Evolutionary conservation across 202 grass and related monocot species (phyloP).

Genomic region (Brachypodium distachyon): DNA sequence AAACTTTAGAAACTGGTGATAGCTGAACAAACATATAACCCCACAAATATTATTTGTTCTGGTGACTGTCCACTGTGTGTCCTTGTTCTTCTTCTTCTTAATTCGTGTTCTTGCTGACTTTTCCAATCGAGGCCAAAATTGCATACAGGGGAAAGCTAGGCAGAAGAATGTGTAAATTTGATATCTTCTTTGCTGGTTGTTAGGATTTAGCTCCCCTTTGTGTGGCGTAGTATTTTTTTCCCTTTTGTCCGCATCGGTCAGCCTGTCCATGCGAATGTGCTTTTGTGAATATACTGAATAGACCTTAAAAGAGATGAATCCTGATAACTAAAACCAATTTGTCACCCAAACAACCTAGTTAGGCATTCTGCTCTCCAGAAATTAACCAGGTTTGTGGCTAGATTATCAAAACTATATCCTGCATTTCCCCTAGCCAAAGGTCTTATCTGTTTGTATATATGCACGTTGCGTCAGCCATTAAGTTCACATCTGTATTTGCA

Average conservation of each 20-base stretch:
- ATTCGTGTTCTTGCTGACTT: neutral
- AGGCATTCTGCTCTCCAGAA: neutral
- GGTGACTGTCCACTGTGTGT: neutral
- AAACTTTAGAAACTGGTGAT: neutral
- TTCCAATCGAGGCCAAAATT: too few relatives aligned
- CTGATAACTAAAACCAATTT: neutral
- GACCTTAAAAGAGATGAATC: neutral
- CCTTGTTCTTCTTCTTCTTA: neutral
- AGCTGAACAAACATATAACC: neutral
- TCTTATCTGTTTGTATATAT: neutral
- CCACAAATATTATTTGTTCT: neutral
- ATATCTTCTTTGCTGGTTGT: neutral
- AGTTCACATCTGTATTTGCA: neutral
- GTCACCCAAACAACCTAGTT: neutral
- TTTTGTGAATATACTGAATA: neutral
- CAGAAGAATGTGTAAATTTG: neutral
- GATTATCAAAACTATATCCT: neutral
- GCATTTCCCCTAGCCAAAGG: neutral
- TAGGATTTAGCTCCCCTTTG: neutral
- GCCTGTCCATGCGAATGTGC: neutral
- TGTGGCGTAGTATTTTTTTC: neutral
- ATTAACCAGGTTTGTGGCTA: neutral
- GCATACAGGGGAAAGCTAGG: too few relatives aligned
- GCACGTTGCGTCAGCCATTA: neutral
- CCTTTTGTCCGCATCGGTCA: neutral